These are phyloP conservation scores for Linanthus parryae DNA, from an alignment of 148 eudicot genomes.

Conservation along the genomic window DNA sequence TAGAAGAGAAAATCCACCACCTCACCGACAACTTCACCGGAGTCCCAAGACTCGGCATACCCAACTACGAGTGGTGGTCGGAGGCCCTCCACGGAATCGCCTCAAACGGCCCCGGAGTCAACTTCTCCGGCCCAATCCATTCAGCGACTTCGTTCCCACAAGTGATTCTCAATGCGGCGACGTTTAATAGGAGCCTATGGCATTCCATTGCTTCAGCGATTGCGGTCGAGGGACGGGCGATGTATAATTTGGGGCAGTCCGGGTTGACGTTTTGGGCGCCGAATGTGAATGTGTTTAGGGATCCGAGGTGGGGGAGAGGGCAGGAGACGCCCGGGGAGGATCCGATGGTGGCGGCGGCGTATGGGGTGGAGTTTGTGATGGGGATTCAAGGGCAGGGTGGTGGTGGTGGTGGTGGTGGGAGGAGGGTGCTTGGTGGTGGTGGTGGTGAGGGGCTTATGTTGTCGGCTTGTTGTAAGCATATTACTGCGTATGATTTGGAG, in stretches of 20 bases:
- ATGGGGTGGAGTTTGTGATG: conserved; percentile 56
- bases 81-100: no score
- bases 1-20: no score
- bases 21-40: no score
- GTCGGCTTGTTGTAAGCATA: conserved; percentile 99
- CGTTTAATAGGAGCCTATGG: conserved; percentile 68
- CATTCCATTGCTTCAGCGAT: conserved; percentile 36
- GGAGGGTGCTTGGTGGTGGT: conserved; percentile 28
- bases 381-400: conserved; percentile 55
- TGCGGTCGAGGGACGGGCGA: conserved; percentile 74
- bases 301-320: conserved; percentile 99
- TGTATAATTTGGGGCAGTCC: conserved; percentile 81
- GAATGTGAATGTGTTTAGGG: conserved; percentile 81
- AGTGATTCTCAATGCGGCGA: conserved; percentile 52
- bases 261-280: conserved; percentile 98
- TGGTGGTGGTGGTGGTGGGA: conserved; percentile 11
- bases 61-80: no score
- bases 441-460: conserved; percentile 59
- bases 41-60: no score
- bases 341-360: conserved; percentile 56
- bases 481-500: conserved; percentile 90
- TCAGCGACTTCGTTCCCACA: no score
- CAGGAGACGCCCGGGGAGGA: conserved; percentile 98
- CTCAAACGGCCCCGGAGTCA: no score
- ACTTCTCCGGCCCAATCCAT: no score